Conservation (phyloP, 2,329 filamentous ascomycete genomes). For the Fonsecaea pedrosoi region DNA sequence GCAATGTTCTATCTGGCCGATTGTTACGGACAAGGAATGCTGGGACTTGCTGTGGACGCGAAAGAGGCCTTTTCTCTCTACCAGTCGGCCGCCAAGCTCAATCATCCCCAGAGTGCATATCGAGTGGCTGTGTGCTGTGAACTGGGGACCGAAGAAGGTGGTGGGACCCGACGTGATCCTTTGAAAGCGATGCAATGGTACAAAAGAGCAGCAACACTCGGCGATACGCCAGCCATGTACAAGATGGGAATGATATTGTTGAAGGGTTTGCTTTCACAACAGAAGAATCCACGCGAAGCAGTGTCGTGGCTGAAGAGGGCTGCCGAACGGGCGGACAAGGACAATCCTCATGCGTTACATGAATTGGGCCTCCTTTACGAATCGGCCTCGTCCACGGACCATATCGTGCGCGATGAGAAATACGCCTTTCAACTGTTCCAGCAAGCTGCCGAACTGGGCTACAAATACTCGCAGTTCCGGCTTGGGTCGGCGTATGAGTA, state of each 20-base stretch:
- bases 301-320: constrained; percentile 92
- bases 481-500: constrained; percentile 90
- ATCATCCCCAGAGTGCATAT: constrained; percentile 86
- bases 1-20: constrained; percentile 96
- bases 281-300: constrained; percentile 80
- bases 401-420: constrained; percentile 77
- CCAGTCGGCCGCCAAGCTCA: constrained; percentile 88
- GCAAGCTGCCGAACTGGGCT: constrained; percentile 84
- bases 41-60: constrained; percentile 80
- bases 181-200: constrained; percentile 98
- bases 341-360: constrained; percentile 94
- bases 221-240: constrained; percentile 95
- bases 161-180: constrained; percentile 88
- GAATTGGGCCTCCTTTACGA: constrained; percentile 75
- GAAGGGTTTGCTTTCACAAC: constrained; percentile 91
- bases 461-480: constrained; percentile 93
- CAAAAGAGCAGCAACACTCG: constrained; percentile 85
- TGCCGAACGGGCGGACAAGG: constrained; percentile 81
- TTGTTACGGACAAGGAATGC: constrained; percentile 78
- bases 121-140: constrained; percentile 97
- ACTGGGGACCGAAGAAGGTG: constrained; percentile 91
- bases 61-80: constrained; percentile 95
- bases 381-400: constrained; percentile 65
- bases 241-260: constrained; percentile 96
- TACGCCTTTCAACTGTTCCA: constrained; percentile 84